Percentiles rank a stretch among this genome's conserved stretches.
Conservation (phyloP, 2,329 filamentous ascomycete genomes). For the Arthrobotrys entomopaga region DNA sequence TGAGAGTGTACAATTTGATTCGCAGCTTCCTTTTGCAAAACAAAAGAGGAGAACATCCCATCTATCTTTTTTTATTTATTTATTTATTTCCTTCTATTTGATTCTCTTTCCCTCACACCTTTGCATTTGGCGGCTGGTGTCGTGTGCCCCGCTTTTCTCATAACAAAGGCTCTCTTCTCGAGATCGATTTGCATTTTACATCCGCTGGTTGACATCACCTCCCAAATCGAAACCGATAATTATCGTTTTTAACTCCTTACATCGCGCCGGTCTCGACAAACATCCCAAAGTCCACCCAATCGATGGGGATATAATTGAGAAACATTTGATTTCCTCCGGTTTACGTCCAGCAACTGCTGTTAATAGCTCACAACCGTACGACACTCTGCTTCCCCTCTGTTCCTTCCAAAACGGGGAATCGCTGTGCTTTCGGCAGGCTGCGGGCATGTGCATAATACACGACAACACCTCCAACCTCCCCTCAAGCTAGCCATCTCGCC, state of each 20-base stretch:
- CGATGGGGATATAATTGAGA: not conserved
- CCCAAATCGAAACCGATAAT: too few relatives aligned
- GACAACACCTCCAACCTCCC: constrained; percentile 24
- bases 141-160: constrained; percentile 44
- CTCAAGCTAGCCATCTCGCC: not conserved
- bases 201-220: too few relatives aligned
- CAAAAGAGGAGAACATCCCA: not conserved
- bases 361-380: not conserved
- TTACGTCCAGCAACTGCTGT: not conserved
- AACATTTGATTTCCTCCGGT: not conserved
- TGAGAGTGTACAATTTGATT: not conserved
- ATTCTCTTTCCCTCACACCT: too few relatives aligned
- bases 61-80: not conserved
- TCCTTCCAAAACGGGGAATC: constrained; percentile 21
- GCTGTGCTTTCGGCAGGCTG: constrained; percentile 24
- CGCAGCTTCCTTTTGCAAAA: constrained; percentile 24
- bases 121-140: not conserved
- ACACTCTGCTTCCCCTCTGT: not conserved
- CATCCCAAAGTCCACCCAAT: not conserved
- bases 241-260: too few relatives aligned
- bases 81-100: not conserved
- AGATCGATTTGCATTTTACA: too few relatives aligned
- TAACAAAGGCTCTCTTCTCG: not conserved
- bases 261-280: too few relatives aligned
- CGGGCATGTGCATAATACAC: constrained; percentile 15